These are phyloP conservation scores for Mortierella sp. DNA, from an alignment of 371 early-diverging fungal genomes.

Conservation along the genomic window DNA sequence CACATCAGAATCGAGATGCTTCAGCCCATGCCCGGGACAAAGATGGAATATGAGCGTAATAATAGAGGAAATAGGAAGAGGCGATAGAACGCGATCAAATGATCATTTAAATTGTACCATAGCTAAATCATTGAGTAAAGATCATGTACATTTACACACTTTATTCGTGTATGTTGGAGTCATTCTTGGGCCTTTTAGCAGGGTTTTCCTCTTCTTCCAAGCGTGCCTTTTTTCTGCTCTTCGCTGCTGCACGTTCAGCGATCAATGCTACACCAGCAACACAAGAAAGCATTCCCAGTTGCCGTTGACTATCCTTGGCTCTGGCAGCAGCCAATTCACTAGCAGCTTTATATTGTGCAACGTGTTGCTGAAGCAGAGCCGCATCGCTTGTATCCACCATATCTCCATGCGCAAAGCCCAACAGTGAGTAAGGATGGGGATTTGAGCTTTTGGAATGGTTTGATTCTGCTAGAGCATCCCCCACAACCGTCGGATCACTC, in stretches of 20 bases:
- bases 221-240: conserved; percentile 12
- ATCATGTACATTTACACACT: conserved; percentile 3
- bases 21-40: conserved; percentile 49
- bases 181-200: not conserved
- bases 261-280: conserved; percentile 20
- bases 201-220: conserved; percentile 4
- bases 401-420: not conserved
- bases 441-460: not conserved
- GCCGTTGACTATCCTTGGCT: conserved; percentile 3
- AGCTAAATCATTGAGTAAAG: not conserved
- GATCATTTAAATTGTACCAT: not conserved
- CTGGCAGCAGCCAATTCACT: not conserved
- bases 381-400: conserved; percentile 21
- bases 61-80: conserved; percentile 20
- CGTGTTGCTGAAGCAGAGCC: conserved; percentile 11
- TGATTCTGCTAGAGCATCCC: not conserved
- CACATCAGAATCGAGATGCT: conserved; percentile 52
- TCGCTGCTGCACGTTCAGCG: conserved; percentile 21
- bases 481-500: not conserved
- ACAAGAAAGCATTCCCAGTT: conserved; percentile 18
- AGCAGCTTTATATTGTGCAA: conserved; percentile 1
- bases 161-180: not conserved
- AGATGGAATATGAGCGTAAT: conserved; percentile 13
- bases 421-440: not conserved
- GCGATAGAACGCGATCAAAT: conserved; percentile 10